Conservation (phyloP, 2,329 filamentous ascomycete genomes). For the Trichoderma brevicompactum region DNA sequence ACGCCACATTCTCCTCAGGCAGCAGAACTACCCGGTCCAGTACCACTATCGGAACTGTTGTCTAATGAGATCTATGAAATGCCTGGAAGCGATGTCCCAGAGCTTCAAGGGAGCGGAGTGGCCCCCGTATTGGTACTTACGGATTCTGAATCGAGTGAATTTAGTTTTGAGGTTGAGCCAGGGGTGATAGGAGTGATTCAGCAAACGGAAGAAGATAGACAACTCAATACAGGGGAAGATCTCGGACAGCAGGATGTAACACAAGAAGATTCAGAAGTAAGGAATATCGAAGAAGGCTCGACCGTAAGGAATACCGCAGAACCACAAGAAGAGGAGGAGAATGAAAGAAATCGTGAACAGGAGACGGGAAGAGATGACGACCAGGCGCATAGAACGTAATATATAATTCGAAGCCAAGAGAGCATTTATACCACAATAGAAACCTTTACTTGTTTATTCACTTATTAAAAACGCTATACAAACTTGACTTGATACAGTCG, state of each 20-base stretch:
- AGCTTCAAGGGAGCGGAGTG: constrained; percentile 20
- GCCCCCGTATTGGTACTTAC: constrained; percentile 7
- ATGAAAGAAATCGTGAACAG: not conserved
- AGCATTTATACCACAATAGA: constrained; percentile 13
- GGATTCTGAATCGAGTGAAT: constrained; percentile 17
- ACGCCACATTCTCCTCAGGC: not conserved
- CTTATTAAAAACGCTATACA: too few relatives aligned
- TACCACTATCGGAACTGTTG: constrained; percentile 26
- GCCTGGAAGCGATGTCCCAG: constrained; percentile 30
- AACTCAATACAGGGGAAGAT: not conserved
- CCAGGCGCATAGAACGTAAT: not conserved
- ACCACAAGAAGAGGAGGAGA: not conserved
- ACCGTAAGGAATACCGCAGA: not conserved
- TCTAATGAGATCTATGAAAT: constrained; percentile 29
- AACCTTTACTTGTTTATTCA: not conserved
- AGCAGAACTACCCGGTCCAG: constrained; percentile 9
- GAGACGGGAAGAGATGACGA: not conserved
- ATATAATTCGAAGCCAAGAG: not conserved
- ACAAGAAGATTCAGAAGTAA: not conserved
- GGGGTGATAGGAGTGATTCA: not conserved
- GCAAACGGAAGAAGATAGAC: not conserved
- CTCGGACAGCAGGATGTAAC: not conserved
- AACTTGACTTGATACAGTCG: too few relatives aligned
- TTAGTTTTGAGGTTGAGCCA: constrained; percentile 5
- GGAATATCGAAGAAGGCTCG: not conserved